phyloP scores from a whole-genome alignment of 2,329 filamentous ascomycete species.

The Exophiala spinifera region DNA sequence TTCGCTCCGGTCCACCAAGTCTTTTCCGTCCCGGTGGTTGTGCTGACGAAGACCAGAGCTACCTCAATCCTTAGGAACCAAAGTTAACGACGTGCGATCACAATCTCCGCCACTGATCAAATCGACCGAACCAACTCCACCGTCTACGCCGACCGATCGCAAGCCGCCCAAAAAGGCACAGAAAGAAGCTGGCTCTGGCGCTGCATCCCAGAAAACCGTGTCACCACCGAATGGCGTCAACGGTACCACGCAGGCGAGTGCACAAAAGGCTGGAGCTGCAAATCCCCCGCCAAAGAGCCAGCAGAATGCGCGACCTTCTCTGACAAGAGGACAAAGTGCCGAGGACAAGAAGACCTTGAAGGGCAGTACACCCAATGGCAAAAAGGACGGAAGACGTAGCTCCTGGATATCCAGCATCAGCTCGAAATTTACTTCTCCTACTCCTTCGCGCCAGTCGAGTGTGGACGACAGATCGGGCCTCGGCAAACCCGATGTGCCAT shows the following conservation, averaged over 20 bases:
- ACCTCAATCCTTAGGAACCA: constrained; percentile 26
- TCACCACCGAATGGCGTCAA: constrained; percentile 13
- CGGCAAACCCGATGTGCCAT: constrained; percentile 8
- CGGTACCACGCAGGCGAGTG: constrained; percentile 3
- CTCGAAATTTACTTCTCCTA: constrained; percentile 68
- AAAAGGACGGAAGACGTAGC: constrained; percentile 55
- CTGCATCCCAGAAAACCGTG: constrained; percentile 6
- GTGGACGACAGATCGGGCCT: constrained; percentile 18
- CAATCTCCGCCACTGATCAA: constrained; percentile 21
- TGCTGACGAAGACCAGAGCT: constrained; percentile 11
- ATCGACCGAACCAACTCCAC: constrained; percentile 21
- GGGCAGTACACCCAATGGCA: constrained; percentile 9
- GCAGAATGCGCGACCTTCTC: constrained; percentile 9
- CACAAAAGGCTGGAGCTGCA: constrained; percentile 5
- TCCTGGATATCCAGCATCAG: constrained; percentile 95
- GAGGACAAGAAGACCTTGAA: constrained; percentile 20
- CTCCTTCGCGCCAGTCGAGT: constrained; percentile 32
- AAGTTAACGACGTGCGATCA: constrained; percentile 23
- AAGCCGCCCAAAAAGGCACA: constrained; percentile 26
- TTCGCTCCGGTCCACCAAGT: background rate
- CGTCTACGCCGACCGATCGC: constrained; percentile 10
- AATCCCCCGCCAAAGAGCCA: constrained; percentile 2
- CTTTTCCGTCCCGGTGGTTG: background rate
- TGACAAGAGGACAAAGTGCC: constrained; percentile 13
- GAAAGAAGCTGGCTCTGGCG: constrained; percentile 2